phyloP scores from a whole-genome alignment of 2,329 filamentous ascomycete species.

The Fusarium sambucinum region DNA sequence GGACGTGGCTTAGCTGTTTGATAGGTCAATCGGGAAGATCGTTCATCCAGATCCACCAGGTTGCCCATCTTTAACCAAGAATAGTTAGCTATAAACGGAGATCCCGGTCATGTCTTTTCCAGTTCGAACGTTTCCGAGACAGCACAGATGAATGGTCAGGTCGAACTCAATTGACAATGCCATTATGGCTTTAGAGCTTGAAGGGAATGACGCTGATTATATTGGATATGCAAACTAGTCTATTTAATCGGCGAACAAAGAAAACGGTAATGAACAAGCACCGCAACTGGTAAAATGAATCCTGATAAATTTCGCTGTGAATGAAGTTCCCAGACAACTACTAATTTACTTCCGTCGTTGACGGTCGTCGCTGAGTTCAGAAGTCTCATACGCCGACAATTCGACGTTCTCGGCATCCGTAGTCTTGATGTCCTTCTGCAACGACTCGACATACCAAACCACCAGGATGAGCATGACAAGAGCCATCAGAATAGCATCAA shows the following conservation, averaged over 20 bases:
- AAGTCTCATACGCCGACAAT: neutral
- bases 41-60: neutral
- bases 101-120: neutral
- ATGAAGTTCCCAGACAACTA: neutral
- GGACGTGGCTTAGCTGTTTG: neutral
- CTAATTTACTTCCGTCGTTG: neutral
- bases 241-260: neutral
- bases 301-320: too few relatives aligned
- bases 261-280: neutral
- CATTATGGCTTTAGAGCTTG: neutral
- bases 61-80: neutral
- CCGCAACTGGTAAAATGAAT: too few relatives aligned
- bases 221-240: neutral
- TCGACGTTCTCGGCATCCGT: neutral
- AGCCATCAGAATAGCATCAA: slow-evolving; percentile 18
- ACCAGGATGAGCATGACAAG: slow-evolving; percentile 10
- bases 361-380: neutral
- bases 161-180: neutral
- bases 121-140: neutral
- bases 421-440: neutral
- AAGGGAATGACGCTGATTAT: neutral
- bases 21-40: neutral
- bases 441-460: slow-evolving; percentile 14
- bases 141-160: neutral
- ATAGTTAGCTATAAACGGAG: neutral